A percentile compares a stretch with the other conserved stretches of the same genome.
These are phyloP conservation scores for Artemisia tridentata DNA, from an alignment of 129 eudicot genomes.

Conservation along the genomic window DNA sequence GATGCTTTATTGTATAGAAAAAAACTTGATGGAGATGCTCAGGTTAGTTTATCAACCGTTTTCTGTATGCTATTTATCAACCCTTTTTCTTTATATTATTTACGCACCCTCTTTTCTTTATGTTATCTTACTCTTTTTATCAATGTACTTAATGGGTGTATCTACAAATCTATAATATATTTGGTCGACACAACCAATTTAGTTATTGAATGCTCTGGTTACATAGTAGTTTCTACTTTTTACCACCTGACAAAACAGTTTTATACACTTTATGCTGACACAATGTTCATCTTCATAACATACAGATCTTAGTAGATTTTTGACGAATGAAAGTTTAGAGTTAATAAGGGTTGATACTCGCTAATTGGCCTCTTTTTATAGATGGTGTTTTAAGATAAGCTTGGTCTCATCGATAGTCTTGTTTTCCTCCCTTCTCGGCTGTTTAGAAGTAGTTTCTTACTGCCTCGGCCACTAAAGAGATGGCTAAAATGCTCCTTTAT, in stretches of 20 bases:
- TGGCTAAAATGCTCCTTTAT: not conserved
- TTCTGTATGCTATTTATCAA: too few species aligned
- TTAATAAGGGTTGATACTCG: not conserved
- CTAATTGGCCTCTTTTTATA: not conserved
- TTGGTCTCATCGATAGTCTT: not conserved
- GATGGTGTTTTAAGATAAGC: not conserved
- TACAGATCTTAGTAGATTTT: not conserved
- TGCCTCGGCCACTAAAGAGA: not conserved
- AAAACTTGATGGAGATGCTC: constrained; percentile 75
- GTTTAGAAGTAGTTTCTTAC: not conserved
- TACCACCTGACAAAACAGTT: not conserved
- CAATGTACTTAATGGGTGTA: too few species aligned
- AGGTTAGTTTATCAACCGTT: constrained; percentile 44
- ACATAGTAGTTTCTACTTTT: not conserved
- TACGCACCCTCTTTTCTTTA: not conserved
- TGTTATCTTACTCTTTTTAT: not conserved
- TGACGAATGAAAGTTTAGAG: constrained; percentile 1
- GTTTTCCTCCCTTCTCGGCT: not conserved
- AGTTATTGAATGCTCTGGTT: constrained; percentile 12
- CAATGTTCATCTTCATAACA: not conserved
- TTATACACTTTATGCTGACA: not conserved
- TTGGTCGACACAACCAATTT: not conserved
- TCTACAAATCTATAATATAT: not conserved
- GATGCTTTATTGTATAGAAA: constrained; percentile 92
- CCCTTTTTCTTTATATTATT: not conserved